phyloP scores from a whole-genome alignment of 495 filamentous ascomycete genomes.

The Penicillium paxilli region DNA sequence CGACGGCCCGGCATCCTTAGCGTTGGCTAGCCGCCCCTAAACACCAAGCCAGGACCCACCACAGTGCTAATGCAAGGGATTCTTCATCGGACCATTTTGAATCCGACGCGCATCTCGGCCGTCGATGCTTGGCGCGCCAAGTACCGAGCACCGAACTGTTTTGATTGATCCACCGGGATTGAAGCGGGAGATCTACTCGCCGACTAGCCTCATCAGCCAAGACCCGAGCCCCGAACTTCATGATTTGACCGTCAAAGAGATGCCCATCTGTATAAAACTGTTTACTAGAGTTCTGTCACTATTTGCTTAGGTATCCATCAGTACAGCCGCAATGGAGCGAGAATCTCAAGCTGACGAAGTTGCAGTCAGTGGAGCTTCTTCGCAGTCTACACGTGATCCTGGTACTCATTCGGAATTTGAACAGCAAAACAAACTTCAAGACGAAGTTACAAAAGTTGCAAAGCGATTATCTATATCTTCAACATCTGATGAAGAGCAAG shows the following conservation, averaged over 20 bases:
- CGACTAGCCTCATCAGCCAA: background rate
- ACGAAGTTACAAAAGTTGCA: background rate
- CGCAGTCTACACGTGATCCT: background rate
- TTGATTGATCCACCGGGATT: background rate
- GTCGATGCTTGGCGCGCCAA: background rate
- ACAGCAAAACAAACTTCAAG: background rate
- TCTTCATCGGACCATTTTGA: no score
- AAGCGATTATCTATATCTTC: constrained; percentile 1
- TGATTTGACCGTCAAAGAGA: background rate
- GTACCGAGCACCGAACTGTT: constrained; percentile 2
- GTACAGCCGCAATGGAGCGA: no score
- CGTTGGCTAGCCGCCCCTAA: no score
- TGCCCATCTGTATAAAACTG: background rate
- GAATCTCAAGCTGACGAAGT: background rate
- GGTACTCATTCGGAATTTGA: background rate
- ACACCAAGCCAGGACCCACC: no score
- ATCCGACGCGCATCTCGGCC: no score
- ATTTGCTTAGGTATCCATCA: background rate
- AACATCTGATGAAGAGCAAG: background rate
- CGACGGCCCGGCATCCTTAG: no score
- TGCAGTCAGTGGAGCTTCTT: background rate
- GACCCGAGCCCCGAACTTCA: constrained; percentile 1
- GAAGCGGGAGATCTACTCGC: background rate
- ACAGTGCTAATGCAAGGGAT: no score
- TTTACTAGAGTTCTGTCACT: background rate